phyloP scores from a whole-genome alignment of 495 filamentous ascomycete species.

The Tuber microsphaerosporum region DNA sequence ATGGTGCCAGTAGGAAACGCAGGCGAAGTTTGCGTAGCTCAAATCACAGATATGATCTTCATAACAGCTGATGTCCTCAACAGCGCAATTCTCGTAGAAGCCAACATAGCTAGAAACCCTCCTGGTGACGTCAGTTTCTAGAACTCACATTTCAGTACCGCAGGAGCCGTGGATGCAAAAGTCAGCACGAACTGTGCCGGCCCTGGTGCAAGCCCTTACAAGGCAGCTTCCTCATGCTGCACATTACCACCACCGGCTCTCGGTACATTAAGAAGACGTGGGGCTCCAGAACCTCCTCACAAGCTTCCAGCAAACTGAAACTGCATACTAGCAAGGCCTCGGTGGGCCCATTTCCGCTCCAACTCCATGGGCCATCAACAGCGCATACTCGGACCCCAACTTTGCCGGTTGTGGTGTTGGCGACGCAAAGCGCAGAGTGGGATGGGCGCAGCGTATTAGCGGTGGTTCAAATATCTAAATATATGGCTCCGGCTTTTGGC shows the following conservation, averaged over 20 bases:
- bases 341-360: conserved; percentile 37
- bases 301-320: conserved; percentile 77
- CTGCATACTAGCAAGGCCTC: conserved; percentile 49
- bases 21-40: conserved; percentile 51
- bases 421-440: conserved; percentile 50
- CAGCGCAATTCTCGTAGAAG: conserved; percentile 67
- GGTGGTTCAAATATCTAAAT: conserved; percentile 54
- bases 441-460: conserved; percentile 61
- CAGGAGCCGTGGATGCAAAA: conserved; percentile 49
- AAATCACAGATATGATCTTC: conserved; percentile 53
- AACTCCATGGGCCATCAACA: conserved; percentile 45
- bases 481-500: conserved; percentile 68
- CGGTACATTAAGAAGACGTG: conserved; percentile 58
- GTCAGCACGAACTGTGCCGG: conserved; percentile 45
- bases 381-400: conserved; percentile 51
- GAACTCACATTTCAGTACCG: conserved; percentile 54
- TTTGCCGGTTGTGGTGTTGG: conserved; percentile 48
- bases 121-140: conserved; percentile 55
- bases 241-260: conserved; percentile 47
- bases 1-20: conserved; percentile 58
- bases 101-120: conserved; percentile 53
- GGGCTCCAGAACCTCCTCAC: conserved; percentile 60
- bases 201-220: conserved; percentile 44
- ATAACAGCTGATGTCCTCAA: conserved; percentile 56
- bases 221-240: conserved; percentile 50